Evolutionary conservation across 2,329 filamentous ascomycete genomes (phyloP).

Genomic region (Periglandula ipomoeae): DNA sequence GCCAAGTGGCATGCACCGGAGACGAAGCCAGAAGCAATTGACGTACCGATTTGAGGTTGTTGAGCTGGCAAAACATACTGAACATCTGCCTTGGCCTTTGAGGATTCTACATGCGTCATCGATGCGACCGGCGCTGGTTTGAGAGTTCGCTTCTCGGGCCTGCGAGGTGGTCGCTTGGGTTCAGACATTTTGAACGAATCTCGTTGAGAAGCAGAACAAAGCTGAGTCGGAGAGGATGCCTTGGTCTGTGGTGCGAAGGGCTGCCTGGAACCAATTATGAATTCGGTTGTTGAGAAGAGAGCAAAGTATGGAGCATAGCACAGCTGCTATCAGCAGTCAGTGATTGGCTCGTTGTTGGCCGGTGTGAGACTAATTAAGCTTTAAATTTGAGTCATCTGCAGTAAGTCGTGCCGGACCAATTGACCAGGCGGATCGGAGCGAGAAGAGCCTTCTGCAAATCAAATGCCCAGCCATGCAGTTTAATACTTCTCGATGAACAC

Average conservation of each 20-base stretch:
- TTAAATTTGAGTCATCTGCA: background rate
- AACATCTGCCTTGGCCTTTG: slow-evolving; percentile 18
- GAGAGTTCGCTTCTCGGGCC: slow-evolving; percentile 15
- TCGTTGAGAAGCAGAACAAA: background rate
- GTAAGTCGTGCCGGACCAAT: background rate
- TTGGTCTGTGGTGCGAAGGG: background rate
- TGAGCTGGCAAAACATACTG: slow-evolving; percentile 20
- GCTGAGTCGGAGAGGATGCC: too few relatives aligned
- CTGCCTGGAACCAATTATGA: background rate
- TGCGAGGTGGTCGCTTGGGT: slow-evolving; percentile 1
- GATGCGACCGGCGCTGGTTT: slow-evolving; percentile 16
- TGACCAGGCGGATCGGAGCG: background rate
- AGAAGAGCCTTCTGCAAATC: background rate
- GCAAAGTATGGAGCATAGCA: too few relatives aligned
- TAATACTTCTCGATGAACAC: too few relatives aligned
- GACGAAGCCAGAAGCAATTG: background rate
- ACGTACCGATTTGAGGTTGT: slow-evolving; percentile 17
- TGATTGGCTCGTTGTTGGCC: too few relatives aligned
- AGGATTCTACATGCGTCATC: slow-evolving; percentile 15
- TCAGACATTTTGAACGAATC: background rate
- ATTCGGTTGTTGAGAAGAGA: too few relatives aligned
- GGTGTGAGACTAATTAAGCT: too few relatives aligned
- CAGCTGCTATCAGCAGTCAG: too few relatives aligned
- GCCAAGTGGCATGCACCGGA: background rate
- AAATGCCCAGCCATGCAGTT: too few relatives aligned